A percentile compares a stretch with the other conserved stretches of the same genome.
Evolutionary conservation across 257 asterid genomes (phyloP).

Genomic region (Asclepias syriaca): DNA sequence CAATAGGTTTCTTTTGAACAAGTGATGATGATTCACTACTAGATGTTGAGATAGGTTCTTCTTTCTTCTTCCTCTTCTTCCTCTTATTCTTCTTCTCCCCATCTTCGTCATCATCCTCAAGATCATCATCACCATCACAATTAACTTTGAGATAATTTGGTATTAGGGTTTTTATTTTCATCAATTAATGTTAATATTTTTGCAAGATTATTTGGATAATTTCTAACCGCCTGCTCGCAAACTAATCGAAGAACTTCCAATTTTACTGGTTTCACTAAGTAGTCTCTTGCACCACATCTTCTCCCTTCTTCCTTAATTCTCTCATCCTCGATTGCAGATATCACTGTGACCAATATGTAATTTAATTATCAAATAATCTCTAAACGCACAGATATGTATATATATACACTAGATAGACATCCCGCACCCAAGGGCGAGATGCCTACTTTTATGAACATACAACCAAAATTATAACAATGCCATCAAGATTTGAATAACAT

Average conservation of each 20-base stretch:
- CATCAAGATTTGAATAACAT: too few relatives aligned
- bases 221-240: slow-evolving; percentile 64
- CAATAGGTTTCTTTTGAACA: slow-evolving; percentile 56
- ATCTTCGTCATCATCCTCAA: slow-evolving; percentile 12
- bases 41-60: slow-evolving; percentile 18
- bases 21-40: slow-evolving; percentile 37
- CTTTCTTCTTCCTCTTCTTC: too few relatives aligned
- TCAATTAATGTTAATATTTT: too few relatives aligned
- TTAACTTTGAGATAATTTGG: slow-evolving; percentile 1
- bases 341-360: slow-evolving; percentile 32
- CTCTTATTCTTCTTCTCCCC: slow-evolving; percentile 21
- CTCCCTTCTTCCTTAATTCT: slow-evolving; percentile 57
- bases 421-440: too few relatives aligned
- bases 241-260: slow-evolving; percentile 57
- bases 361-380: too few relatives aligned
- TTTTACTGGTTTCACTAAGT: slow-evolving; percentile 55
- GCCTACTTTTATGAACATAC: too few relatives aligned
- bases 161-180: too few relatives aligned
- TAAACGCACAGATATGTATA: too few relatives aligned
- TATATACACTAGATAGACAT: too few relatives aligned
- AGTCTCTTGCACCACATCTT: slow-evolving; percentile 72
- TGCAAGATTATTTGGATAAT: background rate
- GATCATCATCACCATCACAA: too few relatives aligned
- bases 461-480: too few relatives aligned
- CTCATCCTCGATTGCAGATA: slow-evolving; percentile 53